Evolutionary conservation across 495 filamentous ascomycete genomes (phyloP), one percentile per base, ranked within the genome.

Genomic region (Trypethelium eluteriae): DNA sequence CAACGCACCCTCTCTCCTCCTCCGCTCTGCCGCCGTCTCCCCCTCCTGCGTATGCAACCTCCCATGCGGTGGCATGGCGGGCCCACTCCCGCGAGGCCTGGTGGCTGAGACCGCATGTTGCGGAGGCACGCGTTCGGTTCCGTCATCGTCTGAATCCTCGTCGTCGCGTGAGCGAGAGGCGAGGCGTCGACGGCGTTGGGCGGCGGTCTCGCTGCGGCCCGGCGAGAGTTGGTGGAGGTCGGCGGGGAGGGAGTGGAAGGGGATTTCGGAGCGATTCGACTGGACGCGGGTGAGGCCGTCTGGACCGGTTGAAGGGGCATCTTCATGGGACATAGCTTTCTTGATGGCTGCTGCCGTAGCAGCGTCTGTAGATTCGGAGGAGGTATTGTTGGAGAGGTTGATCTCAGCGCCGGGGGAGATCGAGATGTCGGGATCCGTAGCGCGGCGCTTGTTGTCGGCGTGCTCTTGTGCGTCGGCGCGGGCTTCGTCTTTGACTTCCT

Each of bases 1-100:
- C n/a, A 96, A 78, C 3, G 93, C 93, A 1, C 91, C 93, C 64
- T 95, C 85, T 75, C 93, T 86, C 68, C 92, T 83, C 46, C 88
- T 83, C 53, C 88, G 82, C 77, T 96, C 93, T 0, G 92, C 93
- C 0, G 89, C 85, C 3, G 91, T 96, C 76, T 96, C 93, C 49
- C 81, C 83, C 2, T 76, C 78, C 35, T 87, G 84, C 66, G 70
- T 75, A 18, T 78, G 73, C 46, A 67, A 65, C 39, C 57, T 41
- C 18, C 32, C 50, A 7, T 62, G 56, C 47, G 74, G 66, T 64
- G 64, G 57, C 66, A 71, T 64, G 64, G 57, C 66, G 72, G 57
- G 35, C 67, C 41, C 35, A 38, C 50, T 3, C 64, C 44, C 25
- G 50, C 38, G 59, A 41, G 38, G 62, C 11, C 32, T 47, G 39